Base-by-base conservation (phyloP, 73 alveolate genomes). In the Tetrahymena malaccensis region DNA sequence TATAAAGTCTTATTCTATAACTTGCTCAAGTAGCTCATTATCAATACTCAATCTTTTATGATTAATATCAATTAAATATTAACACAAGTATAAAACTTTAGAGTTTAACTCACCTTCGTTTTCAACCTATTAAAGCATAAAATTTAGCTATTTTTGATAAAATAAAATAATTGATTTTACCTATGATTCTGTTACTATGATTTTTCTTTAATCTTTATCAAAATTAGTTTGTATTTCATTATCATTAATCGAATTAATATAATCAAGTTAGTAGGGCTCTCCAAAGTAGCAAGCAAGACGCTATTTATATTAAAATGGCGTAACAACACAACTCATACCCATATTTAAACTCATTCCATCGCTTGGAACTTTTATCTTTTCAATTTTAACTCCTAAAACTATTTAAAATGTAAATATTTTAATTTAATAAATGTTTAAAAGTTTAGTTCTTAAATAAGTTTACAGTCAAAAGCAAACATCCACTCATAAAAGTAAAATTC, bases 391-490 rank as follows among this genome's bases (percentile, higher is more conserved):
- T 35, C 43, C 58, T 34, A 31, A 93, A 93, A 70, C 89, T 57
- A n/a, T 34, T 37, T 93, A 85, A 3, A 95, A 50, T 7, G 85
- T 55, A 55, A 95, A 85, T 55, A 50, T 93, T 85, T 55, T 43
- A 37, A 31, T 13, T 5, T 13, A 16, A 50, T 4, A 31, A 11
- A n/a, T 84, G 11, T 35, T 2, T 6, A 85, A 8, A 11, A 40
- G 9, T 40, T 40, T 6, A 40, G 9, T 7, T 70, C 0, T 22
- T 4, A 70, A 27, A 27, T 27, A 4, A 31, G 22, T 55, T 95
- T 95, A 95, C 97, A 95, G 93, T 95, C 97, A 89, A 95, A 95
- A 16, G 94, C 97, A 95, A 95, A 95, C 37, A 95, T 95, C 97
- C 97, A 95, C 70, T 95, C 95, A 93, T 95, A 95, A 56, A 95